Conservation (phyloP, 805 yeast species). For the Candida berthetii region DNA sequence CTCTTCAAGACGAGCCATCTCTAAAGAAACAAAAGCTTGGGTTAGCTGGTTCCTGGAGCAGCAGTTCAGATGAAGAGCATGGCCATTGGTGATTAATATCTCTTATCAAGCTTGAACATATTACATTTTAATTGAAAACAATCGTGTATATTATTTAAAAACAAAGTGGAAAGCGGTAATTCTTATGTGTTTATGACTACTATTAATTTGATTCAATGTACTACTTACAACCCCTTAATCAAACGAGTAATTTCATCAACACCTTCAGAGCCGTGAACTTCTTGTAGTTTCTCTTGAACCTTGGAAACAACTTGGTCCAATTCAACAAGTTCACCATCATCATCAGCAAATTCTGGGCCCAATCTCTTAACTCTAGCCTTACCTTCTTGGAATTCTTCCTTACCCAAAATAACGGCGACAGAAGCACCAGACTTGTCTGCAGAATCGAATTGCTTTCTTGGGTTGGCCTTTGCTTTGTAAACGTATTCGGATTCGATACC, state of each 20-base stretch:
- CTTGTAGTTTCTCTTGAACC: conserved; percentile 46
- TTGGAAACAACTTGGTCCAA: conserved; percentile 51
- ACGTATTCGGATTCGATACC: conserved; percentile 90
- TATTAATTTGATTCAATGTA: no score
- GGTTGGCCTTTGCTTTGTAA: conserved; percentile 90
- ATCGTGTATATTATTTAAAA: background rate
- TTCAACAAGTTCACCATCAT: conserved; percentile 77
- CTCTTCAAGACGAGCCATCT: conserved; percentile 3
- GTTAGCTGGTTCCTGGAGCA: conserved; percentile 25
- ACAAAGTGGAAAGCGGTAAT: background rate
- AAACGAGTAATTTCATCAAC: conserved; percentile 60
- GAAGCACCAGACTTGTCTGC: conserved; percentile 94
- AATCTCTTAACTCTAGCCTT: conserved; percentile 79
- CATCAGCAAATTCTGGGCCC: conserved; percentile 83
- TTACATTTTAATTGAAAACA: no score
- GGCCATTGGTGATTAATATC: conserved; percentile 24
- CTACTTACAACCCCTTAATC: conserved; percentile 45
- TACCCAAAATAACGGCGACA: conserved; percentile 88
- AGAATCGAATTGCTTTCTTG: conserved; percentile 94
- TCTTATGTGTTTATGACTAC: no score
- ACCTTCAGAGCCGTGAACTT: conserved; percentile 42
- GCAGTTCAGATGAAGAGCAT: conserved; percentile 16
- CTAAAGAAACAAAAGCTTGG: conserved; percentile 23
- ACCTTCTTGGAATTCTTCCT: conserved; percentile 80
- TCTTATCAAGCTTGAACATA: no score